Evolutionary conservation across 441 rosid genomes (phyloP), one percentile per base, ranked within the genome.

Genomic region (Adansonia rubrostipa): DNA sequence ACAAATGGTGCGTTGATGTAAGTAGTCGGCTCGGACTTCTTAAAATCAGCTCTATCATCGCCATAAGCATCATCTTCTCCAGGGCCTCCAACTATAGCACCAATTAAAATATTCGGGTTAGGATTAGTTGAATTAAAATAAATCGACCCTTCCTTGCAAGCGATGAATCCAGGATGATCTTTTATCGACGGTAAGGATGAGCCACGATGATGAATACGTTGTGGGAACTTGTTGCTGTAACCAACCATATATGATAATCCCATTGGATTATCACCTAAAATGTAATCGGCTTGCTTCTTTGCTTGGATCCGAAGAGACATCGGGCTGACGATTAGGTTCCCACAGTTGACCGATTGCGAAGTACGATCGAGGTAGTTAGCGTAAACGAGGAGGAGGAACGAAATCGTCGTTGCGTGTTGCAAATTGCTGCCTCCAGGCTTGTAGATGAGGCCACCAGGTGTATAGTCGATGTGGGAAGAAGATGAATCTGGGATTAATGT

Each of bases 391-490:
- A 93, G 90, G 54, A 93, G 92, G 82, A 95, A 95, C 0, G 99
- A 88, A 65, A 91, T 93, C 33, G 99, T 82, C 56, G 99, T 93
- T 6, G 96, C 90, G 28, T 95, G 99, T 57, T 95, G 99, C 56
- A 95, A 86, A 85, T 95, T 94, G 90, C 98, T 93, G 79, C 98
- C 99, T 1, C 97, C 96, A 10, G 99, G 96, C 86, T 85, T 93
- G 94, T 92, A 88, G 22, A 95, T 88, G 64, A 95, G 88, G 81
- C 99, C 99, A 3, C 95, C 99, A 0, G 95, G 95, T 2, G 91
- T 89, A 82, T 88, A 90, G 4, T 85, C 93, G 8, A 92, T 87
- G 88, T 92, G 98, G 15, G 85, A 73, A 33, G 98, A 86, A 33
- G 88, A 74, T 2, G 98, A 91, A 13, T 90, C 89, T 1, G 98